A percentile compares a stretch with the other conserved stretches of the same genome.
These are phyloP conservation scores for Trametes sanguinea DNA, from an alignment of 768 basidiomycete species.

Conservation along the genomic window DNA sequence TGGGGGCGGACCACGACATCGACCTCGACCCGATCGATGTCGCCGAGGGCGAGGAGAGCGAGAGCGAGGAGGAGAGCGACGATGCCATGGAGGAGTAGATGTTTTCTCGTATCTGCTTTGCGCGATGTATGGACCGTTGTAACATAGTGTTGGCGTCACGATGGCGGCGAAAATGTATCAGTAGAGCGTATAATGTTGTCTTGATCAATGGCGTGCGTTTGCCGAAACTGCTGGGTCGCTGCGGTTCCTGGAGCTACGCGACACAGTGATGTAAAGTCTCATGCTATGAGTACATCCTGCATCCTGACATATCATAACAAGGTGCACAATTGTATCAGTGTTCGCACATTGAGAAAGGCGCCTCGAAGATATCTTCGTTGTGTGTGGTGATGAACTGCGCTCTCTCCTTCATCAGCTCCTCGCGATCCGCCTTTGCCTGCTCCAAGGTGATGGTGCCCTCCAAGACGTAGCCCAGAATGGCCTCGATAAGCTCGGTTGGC, in stretches of 20 bases:
- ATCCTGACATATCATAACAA: background rate
- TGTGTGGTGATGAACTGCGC: slow-evolving; percentile 14
- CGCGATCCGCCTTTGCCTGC: slow-evolving; percentile 20
- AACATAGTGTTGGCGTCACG: slow-evolving; percentile 18
- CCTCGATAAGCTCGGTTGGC: slow-evolving; percentile 24
- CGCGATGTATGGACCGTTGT: slow-evolving; percentile 18
- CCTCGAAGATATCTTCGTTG: slow-evolving; percentile 13
- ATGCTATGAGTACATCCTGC: background rate
- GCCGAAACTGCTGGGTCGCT: no score
- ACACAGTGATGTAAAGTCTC: no score
- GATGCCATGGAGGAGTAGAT: slow-evolving; percentile 61
- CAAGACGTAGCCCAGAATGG: slow-evolving; percentile 14
- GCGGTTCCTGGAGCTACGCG: no score
- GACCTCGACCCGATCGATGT: slow-evolving; percentile 81
- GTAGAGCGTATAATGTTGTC: slow-evolving; percentile 16
- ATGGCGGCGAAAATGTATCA: slow-evolving; percentile 14
- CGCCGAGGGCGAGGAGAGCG: slow-evolving; percentile 87
- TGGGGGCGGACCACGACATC: slow-evolving; percentile 92
- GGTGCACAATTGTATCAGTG: background rate
- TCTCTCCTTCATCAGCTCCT: slow-evolving; percentile 27
- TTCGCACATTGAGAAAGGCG: slow-evolving; percentile 24
- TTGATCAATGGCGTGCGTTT: background rate
- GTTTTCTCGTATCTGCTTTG: slow-evolving; percentile 5
- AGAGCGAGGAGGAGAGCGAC: slow-evolving; percentile 71
- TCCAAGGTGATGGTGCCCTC: slow-evolving; percentile 14